phyloP scores from a whole-genome alignment of 176 grass and related monocot genomes.

The Oryza glaberrima region DNA sequence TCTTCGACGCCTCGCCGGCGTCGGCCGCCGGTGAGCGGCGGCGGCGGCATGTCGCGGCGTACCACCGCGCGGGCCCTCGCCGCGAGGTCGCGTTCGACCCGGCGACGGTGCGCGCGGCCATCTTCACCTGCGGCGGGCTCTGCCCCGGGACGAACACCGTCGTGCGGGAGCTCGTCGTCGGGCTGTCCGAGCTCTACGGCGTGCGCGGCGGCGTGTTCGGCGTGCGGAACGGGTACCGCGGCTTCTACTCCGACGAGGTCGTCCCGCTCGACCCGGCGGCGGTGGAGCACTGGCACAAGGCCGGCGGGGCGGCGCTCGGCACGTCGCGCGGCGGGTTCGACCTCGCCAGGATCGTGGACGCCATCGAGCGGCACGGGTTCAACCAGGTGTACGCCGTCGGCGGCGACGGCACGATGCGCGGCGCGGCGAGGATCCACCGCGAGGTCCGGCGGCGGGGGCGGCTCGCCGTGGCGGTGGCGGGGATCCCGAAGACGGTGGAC shows the following conservation, averaged over 20 bases:
- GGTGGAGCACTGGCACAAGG: conserved; percentile 84
- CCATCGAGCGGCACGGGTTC: conserved; percentile 70
- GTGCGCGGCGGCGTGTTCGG: conserved; percentile 67
- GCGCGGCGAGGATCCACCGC: conserved; percentile 62
- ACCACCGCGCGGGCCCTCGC: too few species aligned
- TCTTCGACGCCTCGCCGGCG: too few species aligned
- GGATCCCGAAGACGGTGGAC: conserved; percentile 85
- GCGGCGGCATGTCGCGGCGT: too few species aligned
- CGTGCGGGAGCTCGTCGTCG: conserved; percentile 58
- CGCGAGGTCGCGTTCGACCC: too few species aligned
- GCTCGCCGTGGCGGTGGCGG: conserved; percentile 64
- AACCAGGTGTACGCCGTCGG: conserved; percentile 89
- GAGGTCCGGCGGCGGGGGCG: conserved; percentile 60
- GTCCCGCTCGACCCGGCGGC: conserved; percentile 50
- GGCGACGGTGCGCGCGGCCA: too few species aligned
- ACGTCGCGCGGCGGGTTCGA: conserved; percentile 86
- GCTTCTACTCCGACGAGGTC: conserved; percentile 66
- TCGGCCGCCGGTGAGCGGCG: too few species aligned
- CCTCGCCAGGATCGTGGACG: conserved; percentile 78
- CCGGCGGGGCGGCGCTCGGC: conserved; percentile 70
- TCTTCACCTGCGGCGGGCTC: too few species aligned
- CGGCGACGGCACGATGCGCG: conserved; percentile 89
- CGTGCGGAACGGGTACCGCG: conserved; percentile 67
- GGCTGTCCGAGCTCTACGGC: conserved; percentile 57
- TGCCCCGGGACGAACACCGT: not conserved